A percentile compares a stretch with the other conserved stretches of the same genome.
phyloP scores from a whole-genome alignment of 352 stramenopile genomes.

The Globisporangium middletonii region DNA sequence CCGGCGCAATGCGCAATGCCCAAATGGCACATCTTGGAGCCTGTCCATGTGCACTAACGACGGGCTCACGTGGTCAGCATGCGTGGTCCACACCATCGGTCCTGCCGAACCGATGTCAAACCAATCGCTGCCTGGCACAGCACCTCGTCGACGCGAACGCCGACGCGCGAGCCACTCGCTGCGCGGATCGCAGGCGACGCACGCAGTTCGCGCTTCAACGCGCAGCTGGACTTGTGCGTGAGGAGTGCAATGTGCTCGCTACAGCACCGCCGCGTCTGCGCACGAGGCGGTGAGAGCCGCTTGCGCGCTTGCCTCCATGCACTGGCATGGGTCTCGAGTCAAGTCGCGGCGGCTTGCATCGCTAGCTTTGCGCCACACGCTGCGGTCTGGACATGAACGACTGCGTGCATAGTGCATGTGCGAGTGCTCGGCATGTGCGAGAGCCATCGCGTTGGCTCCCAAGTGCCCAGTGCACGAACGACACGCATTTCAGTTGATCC shows the following conservation, averaged over 20 bases:
- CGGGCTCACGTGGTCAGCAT: neutral
- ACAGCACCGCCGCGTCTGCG: neutral
- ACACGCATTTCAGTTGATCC: no score
- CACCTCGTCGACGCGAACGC: neutral
- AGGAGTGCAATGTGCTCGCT: neutral
- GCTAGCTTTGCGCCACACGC: no score
- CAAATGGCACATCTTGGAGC: neutral
- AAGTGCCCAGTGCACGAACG: no score
- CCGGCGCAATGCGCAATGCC: no score
- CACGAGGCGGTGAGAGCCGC: neutral
- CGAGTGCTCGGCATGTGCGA: no score
- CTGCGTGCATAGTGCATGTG: no score
- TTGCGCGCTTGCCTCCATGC: neutral
- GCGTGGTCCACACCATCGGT: neutral
- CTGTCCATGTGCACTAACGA: neutral
- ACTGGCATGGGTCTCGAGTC: neutral
- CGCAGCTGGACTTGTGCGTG: constrained; percentile 1
- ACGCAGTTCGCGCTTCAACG: neutral
- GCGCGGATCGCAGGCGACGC: neutral
- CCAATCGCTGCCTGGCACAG: neutral
- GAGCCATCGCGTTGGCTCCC: no score
- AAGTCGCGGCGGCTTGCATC: neutral
- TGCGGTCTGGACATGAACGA: no score
- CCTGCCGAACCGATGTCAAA: neutral
- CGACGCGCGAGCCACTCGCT: neutral